Base-by-base conservation (phyloP, 352 stramenopile species). In the Globisporangium polare region DNA sequence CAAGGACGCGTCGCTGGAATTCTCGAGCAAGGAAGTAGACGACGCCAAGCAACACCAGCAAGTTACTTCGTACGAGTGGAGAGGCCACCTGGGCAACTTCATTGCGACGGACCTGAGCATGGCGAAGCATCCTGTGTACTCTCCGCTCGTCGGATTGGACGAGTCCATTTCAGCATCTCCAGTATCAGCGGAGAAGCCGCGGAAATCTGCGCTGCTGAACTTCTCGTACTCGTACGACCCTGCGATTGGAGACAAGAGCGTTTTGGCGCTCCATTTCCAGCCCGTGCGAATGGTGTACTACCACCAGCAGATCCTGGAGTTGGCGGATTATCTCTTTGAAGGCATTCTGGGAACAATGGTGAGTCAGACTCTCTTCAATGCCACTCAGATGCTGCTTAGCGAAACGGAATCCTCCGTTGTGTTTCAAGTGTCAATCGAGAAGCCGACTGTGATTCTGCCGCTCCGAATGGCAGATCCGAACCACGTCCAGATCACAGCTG, bases 261-360 rank as follows among this genome's bases (percentile, higher is more conserved):
- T 65, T 13, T 35, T 94, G 29, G 53, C 55, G n/a, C 43, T 89
- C 37, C 62, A 79, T 2, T 86, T 94, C 42, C 69, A 83, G 57
- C 73, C 83, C 2, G 75, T 93, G 2, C 82, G 83, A 5, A 73
- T 90, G 45, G 84, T 95, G 17, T 95, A 95, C 57, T 91, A 89
- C 49, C 86, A 95, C 35, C 86, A 95, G n/a, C 86, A 95, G 53
- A 65, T 95, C 5, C 63, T 95, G 41, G 86, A 95, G 59, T 62
- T 95, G 10, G 76, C 82, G 10, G 86, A 95, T 57, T 95, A 92
- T 49, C 58, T 95, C 9, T 83, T 93, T 57, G 83, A 95, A 72
- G 86, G 86, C 12, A 78, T 95, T 35, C 65, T 93, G 37, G 86
- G 86, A 26, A 65, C 80, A 2, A 83, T 92, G 61, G 71, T 93